Conservation (phyloP, 208 protist species). For the Lotmaria passim region DNA sequence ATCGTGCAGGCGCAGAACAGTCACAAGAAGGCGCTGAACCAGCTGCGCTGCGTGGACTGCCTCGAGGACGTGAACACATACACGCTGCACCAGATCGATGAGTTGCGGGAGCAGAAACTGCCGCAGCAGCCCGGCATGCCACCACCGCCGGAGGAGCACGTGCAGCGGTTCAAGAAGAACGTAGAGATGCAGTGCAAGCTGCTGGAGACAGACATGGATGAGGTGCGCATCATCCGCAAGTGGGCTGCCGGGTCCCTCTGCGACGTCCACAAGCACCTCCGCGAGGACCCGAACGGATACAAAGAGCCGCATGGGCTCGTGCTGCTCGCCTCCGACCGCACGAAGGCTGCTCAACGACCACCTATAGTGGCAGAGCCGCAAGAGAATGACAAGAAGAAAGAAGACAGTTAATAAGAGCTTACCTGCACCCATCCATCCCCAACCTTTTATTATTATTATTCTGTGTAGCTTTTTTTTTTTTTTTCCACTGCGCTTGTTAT, state of each 20-base stretch:
- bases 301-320: constrained; percentile 44
- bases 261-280: constrained; percentile 64
- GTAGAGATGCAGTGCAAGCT: constrained; percentile 67
- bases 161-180: constrained; percentile 59
- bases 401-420: not conserved
- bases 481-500: not conserved
- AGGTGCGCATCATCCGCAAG: constrained; percentile 62
- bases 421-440: too few species aligned
- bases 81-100: constrained; percentile 64
- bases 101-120: constrained; percentile 48
- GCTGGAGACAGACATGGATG: constrained; percentile 70
- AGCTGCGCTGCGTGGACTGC: constrained; percentile 76
- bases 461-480: not conserved
- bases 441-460: constrained; percentile 4
- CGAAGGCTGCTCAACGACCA: constrained; percentile 22
- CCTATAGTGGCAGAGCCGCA: constrained; percentile 10
- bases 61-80: constrained; percentile 76
- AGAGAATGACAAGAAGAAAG: constrained; percentile 8
- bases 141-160: constrained; percentile 65
- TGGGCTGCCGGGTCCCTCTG: constrained; percentile 46
- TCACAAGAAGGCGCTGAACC: constrained; percentile 66
- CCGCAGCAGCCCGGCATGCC: constrained; percentile 78
- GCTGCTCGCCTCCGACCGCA: constrained; percentile 54
- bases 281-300: constrained; percentile 51
- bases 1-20: constrained; percentile 71